phyloP scores from a whole-genome alignment of 305 asterid species.

The Striga hermonthica region DNA sequence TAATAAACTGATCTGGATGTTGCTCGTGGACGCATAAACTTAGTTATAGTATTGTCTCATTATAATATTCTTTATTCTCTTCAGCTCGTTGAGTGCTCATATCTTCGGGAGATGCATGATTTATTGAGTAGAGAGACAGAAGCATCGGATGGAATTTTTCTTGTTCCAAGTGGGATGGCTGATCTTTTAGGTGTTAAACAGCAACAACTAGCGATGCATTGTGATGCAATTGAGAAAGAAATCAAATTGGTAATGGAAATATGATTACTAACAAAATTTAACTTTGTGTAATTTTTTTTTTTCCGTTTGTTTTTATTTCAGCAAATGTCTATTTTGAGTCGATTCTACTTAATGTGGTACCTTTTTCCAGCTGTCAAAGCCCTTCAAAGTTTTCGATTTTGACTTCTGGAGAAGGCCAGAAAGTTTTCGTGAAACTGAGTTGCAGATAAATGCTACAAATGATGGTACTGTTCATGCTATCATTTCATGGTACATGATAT shows the following conservation, averaged over 20 bases:
- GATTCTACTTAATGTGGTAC: constrained; percentile 31
- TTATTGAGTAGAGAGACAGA: constrained; percentile 58
- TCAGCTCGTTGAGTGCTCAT: constrained; percentile 81
- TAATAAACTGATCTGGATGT: background rate
- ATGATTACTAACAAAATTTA: constrained; percentile 7
- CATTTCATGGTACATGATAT: constrained; percentile 76
- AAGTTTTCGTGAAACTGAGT: constrained; percentile 59
- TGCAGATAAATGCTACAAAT: constrained; percentile 57
- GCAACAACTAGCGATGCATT: constrained; percentile 80
- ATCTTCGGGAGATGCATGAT: constrained; percentile 65
- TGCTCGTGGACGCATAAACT: background rate
- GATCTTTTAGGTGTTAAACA: constrained; percentile 47
- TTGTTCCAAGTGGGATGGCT: constrained; percentile 60
- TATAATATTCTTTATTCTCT: constrained; percentile 24
- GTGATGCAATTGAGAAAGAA: constrained; percentile 68
- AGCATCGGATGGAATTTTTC: constrained; percentile 61
- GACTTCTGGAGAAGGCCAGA: constrained; percentile 95
- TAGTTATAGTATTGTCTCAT: background rate
- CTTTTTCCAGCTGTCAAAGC: constrained; percentile 74
- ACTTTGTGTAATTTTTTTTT: background rate
- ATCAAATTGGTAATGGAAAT: constrained; percentile 58
- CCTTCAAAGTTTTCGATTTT: constrained; percentile 85
- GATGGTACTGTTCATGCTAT: constrained; percentile 88
- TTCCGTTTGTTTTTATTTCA: background rate
- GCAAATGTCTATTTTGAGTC: constrained; percentile 9